Evolutionary conservation across 2,329 filamentous ascomycete genomes (phyloP).

Genomic region (Ilyonectria mors-panacis): DNA sequence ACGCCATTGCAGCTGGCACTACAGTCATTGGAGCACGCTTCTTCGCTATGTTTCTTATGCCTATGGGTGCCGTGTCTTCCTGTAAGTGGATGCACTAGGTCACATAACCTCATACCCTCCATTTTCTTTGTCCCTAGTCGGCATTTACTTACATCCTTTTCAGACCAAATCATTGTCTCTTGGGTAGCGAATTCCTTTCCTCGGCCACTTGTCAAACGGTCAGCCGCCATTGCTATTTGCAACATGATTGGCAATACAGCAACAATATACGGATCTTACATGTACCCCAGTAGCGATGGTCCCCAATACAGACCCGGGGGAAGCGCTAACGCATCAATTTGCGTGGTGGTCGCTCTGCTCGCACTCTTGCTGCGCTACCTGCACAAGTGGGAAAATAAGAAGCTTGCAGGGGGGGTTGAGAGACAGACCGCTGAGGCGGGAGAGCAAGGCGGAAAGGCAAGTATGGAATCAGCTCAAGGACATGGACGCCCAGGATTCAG

Average conservation of each 20-base stretch:
- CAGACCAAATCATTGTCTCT: conserved; percentile 73
- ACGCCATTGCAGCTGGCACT: conserved; percentile 68
- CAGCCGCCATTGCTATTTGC: conserved; percentile 75
- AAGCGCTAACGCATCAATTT: conserved; percentile 73
- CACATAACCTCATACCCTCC: accelerated
- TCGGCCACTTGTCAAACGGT: conserved; percentile 77
- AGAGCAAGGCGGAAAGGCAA: conserved; percentile 11
- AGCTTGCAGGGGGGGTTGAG: conserved; percentile 64
- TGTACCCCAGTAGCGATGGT: conserved; percentile 60
- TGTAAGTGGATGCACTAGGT: conserved; percentile 50
- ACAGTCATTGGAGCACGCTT: conserved; percentile 67
- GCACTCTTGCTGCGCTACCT: conserved; percentile 68
- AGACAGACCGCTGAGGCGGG: conserved; percentile 29
- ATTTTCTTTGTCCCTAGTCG: accelerated
- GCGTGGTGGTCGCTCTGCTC: conserved; percentile 70
- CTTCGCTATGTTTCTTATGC: conserved; percentile 75
- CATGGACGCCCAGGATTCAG: conserved; percentile 25
- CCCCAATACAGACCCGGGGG: conserved; percentile 68
- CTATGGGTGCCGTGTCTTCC: conserved; percentile 66
- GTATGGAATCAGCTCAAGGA: neutral
- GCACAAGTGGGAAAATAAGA: conserved; percentile 72
- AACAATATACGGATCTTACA: conserved; percentile 63
- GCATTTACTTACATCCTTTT: neutral
- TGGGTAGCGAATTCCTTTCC: conserved; percentile 80
- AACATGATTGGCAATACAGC: conserved; percentile 76